Evolutionary conservation across 108 stramenopile genomes (phyloP), one percentile per base, ranked within the genome.

Genomic region (Fragilaria radians): DNA sequence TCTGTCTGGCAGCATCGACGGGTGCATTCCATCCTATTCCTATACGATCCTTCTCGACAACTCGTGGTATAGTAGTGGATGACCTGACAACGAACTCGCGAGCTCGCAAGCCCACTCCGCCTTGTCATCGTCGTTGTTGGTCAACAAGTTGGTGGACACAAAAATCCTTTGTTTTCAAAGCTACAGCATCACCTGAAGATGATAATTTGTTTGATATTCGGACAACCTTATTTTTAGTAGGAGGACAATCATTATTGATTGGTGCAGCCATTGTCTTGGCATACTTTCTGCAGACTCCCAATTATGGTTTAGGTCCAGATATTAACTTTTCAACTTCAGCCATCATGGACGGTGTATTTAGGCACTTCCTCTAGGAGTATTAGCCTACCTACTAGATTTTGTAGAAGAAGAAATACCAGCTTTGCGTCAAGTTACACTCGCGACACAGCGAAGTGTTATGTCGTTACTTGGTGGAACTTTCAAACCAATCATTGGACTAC

Each of bases 381-480:
- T 86, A 7, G 89, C 84, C 0, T 53, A 55, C 22, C 29, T 71
- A 24, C 52, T 91, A 55, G 73, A 77, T 49, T 28, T 71, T 7
- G 48, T 85, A n/a, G 85, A 90, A 68, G 76, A 80, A 22, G 56
- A 70, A 21, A 67, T 86, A 28, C 74, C 72, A 17, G 84, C 86
- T 26, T 47, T 91, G 28, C 74, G 85, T 63, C 70, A 83, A 3
- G 86, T 91, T 0, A 82, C 85, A 5, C 78, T 66, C 28, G 86
- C 90, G 1, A 92, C 90, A 1, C 90, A 86, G 61, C 61, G 78
- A 7, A 86, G 78, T 61, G 83, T 88, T 1, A 62, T 88, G 46
- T 70, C 72, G 19, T 56, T 92, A 31, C 56, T 92, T 64, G 90
- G 90, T 1, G 59, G 68, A 14, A 65, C 57, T 29, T 76, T 85